A percentile compares a stretch with the other conserved stretches of the same genome.
These are phyloP conservation scores for Phoenix dactylifera DNA, from an alignment of 176 grass and related monocot genomes.

Conservation along the genomic window DNA sequence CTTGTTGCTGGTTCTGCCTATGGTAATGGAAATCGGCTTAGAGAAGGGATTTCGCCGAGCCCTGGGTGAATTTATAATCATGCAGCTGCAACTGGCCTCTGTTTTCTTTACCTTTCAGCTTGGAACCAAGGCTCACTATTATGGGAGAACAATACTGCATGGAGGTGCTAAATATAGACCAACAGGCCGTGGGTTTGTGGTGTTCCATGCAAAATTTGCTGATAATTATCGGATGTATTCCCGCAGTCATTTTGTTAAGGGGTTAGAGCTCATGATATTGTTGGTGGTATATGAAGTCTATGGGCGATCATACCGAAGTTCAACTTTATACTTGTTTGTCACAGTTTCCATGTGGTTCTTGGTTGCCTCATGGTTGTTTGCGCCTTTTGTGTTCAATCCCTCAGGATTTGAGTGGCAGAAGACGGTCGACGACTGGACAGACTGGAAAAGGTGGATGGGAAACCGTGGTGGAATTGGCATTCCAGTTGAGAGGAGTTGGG, in stretches of 20 bases:
- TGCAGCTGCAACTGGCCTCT: slow-evolving; percentile 92
- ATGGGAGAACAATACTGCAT: slow-evolving; percentile 84
- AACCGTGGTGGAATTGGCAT: slow-evolving; percentile 77
- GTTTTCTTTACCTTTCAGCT: slow-evolving; percentile 97
- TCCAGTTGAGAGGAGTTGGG: slow-evolving; percentile 64
- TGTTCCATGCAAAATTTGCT: slow-evolving; percentile 80
- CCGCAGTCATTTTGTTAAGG: slow-evolving; percentile 94
- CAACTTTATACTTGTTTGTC: slow-evolving; percentile 69
- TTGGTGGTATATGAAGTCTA: slow-evolving; percentile 73
- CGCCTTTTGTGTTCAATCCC: slow-evolving; percentile 83
- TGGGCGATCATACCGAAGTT: slow-evolving; percentile 66
- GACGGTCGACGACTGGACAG: slow-evolving; percentile 83
- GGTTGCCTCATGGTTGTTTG: slow-evolving; percentile 84
- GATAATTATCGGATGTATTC: slow-evolving; percentile 93
- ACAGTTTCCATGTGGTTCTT: slow-evolving; percentile 87
- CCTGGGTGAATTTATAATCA: slow-evolving; percentile 83
- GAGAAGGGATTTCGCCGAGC: slow-evolving; percentile 93
- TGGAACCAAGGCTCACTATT: slow-evolving; percentile 88
- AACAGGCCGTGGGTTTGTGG: slow-evolving; percentile 82
- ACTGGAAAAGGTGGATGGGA: slow-evolving; percentile 87
- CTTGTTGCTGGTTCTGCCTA: slow-evolving; percentile 79
- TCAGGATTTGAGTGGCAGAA: slow-evolving; percentile 95
- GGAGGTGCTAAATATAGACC: slow-evolving; percentile 81
- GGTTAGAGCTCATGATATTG: slow-evolving; percentile 72
- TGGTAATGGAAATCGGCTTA: slow-evolving; percentile 94